Conservation (phyloP, 768 basidiomycete species). For the Rossbeevera mucosa region DNA sequence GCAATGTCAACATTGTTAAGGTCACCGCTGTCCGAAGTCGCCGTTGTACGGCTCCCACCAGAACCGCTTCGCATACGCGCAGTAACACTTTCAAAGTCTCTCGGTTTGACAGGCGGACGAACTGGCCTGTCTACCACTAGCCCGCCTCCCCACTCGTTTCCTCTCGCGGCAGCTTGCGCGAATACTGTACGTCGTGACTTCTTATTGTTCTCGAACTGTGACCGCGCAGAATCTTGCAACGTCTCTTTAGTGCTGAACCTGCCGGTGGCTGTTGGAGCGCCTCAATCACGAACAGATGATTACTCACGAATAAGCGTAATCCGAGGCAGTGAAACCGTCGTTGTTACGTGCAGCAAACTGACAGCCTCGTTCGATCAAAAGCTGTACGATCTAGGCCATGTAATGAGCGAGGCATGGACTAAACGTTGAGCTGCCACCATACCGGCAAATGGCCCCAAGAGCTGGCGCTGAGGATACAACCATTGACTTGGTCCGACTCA, state of each 20-base stretch:
- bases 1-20: slow-evolving; percentile 42
- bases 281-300: background rate
- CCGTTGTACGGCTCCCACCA: slow-evolving; percentile 72
- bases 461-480: slow-evolving; percentile 56
- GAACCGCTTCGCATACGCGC: slow-evolving; percentile 76
- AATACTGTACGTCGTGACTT: slow-evolving; percentile 66
- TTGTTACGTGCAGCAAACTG: slow-evolving; percentile 81
- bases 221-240: slow-evolving; percentile 73
- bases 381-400: slow-evolving; percentile 60
- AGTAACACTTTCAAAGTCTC: slow-evolving; percentile 35
- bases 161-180: slow-evolving; percentile 67
- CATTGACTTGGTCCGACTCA: slow-evolving; percentile 6
- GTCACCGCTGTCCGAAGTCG: slow-evolving; percentile 72
- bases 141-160: slow-evolving; percentile 53
- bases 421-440: slow-evolving; percentile 25
- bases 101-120: slow-evolving; percentile 44
- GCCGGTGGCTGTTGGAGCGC: slow-evolving; percentile 3
- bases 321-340: slow-evolving; percentile 85
- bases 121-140: slow-evolving; percentile 40
- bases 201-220: slow-evolving; percentile 77
- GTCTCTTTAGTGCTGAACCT: slow-evolving; percentile 75
- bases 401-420: slow-evolving; percentile 11
- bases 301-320: slow-evolving; percentile 69
- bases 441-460: slow-evolving; percentile 84
- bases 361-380: slow-evolving; percentile 87